Evolutionary conservation across 2,329 filamentous ascomycete species (phyloP).

Genomic region (Trichoderma guizhouense): DNA sequence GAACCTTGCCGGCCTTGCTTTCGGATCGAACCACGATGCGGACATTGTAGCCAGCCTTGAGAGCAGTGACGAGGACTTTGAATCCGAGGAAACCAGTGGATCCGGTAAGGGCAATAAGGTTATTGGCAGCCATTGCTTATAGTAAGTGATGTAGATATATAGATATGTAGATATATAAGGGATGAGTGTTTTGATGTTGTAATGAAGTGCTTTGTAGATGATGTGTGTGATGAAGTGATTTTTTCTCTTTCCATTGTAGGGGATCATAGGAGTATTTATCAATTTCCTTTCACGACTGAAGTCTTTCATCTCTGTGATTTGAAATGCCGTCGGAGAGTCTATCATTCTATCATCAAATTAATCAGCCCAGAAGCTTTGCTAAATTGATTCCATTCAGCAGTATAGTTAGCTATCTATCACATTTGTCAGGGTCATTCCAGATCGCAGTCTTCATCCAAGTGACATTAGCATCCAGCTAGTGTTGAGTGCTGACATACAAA

Average conservation of each 20-base stretch:
- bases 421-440: background rate
- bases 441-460: background rate
- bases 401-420: background rate
- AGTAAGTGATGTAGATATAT: background rate
- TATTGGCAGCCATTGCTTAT: background rate
- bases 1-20: background rate
- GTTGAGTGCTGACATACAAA: background rate
- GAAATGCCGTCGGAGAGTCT: background rate
- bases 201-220: background rate
- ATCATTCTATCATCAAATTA: background rate
- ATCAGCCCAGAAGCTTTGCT: background rate
- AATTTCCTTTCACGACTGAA: background rate
- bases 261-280: background rate
- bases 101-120: background rate
- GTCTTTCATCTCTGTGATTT: background rate
- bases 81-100: background rate
- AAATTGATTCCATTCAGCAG: background rate
- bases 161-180: too few species aligned
- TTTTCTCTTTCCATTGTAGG: background rate
- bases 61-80: background rate
- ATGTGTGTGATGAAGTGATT: background rate
- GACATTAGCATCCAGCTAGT: background rate
- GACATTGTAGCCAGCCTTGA: background rate
- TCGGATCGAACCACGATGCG: background rate
- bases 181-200: background rate